Evolutionary conservation across 176 grass and related monocot genomes (phyloP), one percentile per base, ranked within the genome.

Genomic region (Tillandsia leiboldiana): DNA sequence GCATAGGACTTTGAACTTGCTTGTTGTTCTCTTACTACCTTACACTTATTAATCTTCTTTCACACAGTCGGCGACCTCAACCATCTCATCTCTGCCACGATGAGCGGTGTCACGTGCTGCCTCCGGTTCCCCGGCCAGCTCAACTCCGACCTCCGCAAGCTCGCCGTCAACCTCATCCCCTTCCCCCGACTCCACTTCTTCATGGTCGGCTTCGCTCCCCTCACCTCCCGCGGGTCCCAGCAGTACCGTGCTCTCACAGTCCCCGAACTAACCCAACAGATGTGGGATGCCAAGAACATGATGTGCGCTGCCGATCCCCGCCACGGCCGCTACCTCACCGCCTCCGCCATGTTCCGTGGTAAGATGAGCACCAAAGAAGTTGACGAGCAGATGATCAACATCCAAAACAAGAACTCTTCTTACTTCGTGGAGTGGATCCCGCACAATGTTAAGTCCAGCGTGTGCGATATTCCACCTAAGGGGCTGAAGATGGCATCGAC

Each of bases 311-410:
- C 91, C 1, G 91, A 96, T 49, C 91, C 91, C 2, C 87, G 87
- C 11, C 91, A 96, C 3, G 91, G 91, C n/a, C 87, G 91, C 24
- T 96, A 96, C 71, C 84, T 96, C 18, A 91, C 91, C 0, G 87
- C 91, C 2, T 91, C 87, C 2, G 87, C 87, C 67, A 88, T 90
- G 79, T 96, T 96, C 87, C 91, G 91, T 0, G 91, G 91, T 24
- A 96, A 91, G 79, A 96, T 96, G 91, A 90, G 87, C 79, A 96
- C 91, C 64, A 96, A 96, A 83, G 91, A 96, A 65, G 91, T 96
- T 53, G 91, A 96, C 3, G 91, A 96, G 79, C 91, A 88, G 75
- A 96, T 96, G 91, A 81, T 96, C 2, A 84, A 88, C 18, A 85
- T 96, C 14, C 91, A 96, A 80, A 91, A 91, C 82, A 96, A 96